A percentile compares a stretch with the other conserved stretches of the same genome.
phyloP scores from a whole-genome alignment of 306 rosid species.

The Medicago truncatula region DNA sequence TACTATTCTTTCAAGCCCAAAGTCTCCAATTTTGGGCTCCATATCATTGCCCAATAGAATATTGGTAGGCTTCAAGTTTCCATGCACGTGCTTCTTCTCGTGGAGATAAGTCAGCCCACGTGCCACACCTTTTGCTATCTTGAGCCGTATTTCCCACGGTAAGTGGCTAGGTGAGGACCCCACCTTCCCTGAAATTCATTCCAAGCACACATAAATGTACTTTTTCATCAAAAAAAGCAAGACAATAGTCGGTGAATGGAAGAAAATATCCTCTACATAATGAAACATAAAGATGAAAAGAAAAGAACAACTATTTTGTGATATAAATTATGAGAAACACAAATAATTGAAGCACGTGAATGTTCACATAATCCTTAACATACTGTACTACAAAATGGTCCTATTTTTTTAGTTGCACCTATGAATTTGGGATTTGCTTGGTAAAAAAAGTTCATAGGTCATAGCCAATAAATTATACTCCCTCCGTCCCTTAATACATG shows the following conservation, averaged over 20 bases:
- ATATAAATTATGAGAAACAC: background rate
- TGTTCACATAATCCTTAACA: too few relatives aligned
- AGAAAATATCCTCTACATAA: background rate
- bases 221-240: background rate
- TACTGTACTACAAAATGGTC: too few relatives aligned
- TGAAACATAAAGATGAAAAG: background rate
- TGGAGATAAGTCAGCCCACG: slow-evolving; percentile 93
- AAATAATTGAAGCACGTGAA: background rate
- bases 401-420: too few relatives aligned
- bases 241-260: slow-evolving; percentile 34
- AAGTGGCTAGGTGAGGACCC: slow-evolving; percentile 97
- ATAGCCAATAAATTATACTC: too few relatives aligned
- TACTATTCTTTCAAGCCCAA: slow-evolving; percentile 79
- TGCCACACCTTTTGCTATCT: slow-evolving; percentile 89
- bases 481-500: too few relatives aligned
- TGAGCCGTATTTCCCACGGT: slow-evolving; percentile 88
- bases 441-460: too few relatives aligned
- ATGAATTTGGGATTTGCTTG: too few relatives aligned
- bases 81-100: slow-evolving; percentile 97
- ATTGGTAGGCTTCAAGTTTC: slow-evolving; percentile 88
- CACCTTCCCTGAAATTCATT: slow-evolving; percentile 68
- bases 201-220: slow-evolving; percentile 12
- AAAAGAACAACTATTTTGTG: background rate
- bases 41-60: slow-evolving; percentile 70
- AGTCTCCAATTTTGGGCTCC: slow-evolving; percentile 93